These are phyloP conservation scores for Ustilago sp. DNA, from an alignment of 1,284 basidiomycete genomes.

Conservation along the genomic window DNA sequence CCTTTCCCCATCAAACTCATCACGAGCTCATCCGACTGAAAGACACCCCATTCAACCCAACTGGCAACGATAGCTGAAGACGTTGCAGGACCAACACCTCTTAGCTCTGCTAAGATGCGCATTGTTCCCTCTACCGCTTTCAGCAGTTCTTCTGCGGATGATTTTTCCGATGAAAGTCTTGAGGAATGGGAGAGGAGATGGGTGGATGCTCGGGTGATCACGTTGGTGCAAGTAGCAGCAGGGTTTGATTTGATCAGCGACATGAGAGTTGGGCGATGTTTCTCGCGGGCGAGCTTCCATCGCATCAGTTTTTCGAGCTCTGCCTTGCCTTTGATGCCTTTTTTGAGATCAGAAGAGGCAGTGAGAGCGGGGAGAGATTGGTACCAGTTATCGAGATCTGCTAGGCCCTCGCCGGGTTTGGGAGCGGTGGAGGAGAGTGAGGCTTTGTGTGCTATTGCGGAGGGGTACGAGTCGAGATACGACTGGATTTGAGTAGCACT, in stretches of 20 bases:
- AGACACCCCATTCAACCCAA: slow-evolving; percentile 12
- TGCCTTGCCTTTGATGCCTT: slow-evolving; percentile 9
- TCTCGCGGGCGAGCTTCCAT: slow-evolving; percentile 45
- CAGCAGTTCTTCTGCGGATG: background rate
- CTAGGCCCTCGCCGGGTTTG: slow-evolving; percentile 1
- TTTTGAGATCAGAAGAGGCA: background rate
- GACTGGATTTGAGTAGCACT: background rate
- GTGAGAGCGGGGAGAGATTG: slow-evolving; percentile 7
- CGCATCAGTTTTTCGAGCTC: slow-evolving; percentile 27
- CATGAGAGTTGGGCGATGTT: slow-evolving; percentile 25
- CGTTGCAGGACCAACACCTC: slow-evolving; percentile 46
- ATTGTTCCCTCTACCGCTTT: slow-evolving; percentile 6
- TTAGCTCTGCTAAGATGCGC: slow-evolving; percentile 21
- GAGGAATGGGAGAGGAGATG: slow-evolving; percentile 2
- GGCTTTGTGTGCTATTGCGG: slow-evolving; percentile 5
- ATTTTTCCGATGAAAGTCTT: background rate
- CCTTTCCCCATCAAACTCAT: background rate
- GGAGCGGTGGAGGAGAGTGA: background rate
- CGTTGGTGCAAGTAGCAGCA: background rate
- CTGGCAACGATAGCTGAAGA: slow-evolving; percentile 28
- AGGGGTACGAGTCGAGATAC: slow-evolving; percentile 9
- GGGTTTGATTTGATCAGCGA: slow-evolving; percentile 26
- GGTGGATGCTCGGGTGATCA: background rate
- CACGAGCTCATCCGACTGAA: slow-evolving; percentile 33
- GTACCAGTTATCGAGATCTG: slow-evolving; percentile 23